phyloP scores from a whole-genome alignment of 1,284 basidiomycete species.

The Rhodotorula sp. region DNA sequence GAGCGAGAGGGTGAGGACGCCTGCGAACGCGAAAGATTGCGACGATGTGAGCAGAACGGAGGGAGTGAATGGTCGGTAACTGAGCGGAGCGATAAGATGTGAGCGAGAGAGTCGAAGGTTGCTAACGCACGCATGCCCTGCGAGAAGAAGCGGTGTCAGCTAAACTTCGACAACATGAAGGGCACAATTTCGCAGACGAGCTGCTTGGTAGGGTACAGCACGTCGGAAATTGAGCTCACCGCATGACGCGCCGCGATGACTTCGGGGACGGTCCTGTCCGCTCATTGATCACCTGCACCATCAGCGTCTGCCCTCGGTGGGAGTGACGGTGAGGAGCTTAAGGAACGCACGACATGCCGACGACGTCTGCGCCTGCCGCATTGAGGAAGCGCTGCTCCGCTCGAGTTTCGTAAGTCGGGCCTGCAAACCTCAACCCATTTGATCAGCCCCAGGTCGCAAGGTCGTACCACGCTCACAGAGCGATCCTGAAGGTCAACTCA shows the following conservation, averaged over 20 bases:
- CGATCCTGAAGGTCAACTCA: neutral
- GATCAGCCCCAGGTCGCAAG: neutral
- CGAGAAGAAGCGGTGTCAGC: too few species aligned
- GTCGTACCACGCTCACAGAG: neutral
- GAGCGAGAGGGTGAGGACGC: constrained; percentile 44
- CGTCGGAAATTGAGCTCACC: too few species aligned
- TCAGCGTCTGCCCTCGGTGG: too few species aligned
- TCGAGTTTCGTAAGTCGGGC: constrained; percentile 43
- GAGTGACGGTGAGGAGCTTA: too few species aligned
- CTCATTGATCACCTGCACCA: too few species aligned
- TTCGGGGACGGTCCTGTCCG: constrained; percentile 40
- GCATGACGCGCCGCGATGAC: constrained; percentile 38
- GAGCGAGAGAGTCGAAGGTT: constrained; percentile 1
- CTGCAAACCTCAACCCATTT: constrained; percentile 8
- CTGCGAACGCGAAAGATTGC: neutral
- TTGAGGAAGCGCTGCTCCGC: constrained; percentile 43
- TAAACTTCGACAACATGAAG: too few species aligned
- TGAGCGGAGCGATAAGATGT: neutral
- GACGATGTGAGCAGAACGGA: neutral
- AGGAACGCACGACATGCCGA: constrained; percentile 35
- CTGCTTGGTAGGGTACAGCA: too few species aligned
- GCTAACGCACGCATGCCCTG: too few species aligned
- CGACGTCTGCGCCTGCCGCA: constrained; percentile 41
- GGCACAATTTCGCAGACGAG: too few species aligned
- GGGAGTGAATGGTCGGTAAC: neutral